These are phyloP conservation scores for Calonectria ilicicola DNA, from an alignment of 2,329 filamentous ascomycete genomes.

Conservation along the genomic window DNA sequence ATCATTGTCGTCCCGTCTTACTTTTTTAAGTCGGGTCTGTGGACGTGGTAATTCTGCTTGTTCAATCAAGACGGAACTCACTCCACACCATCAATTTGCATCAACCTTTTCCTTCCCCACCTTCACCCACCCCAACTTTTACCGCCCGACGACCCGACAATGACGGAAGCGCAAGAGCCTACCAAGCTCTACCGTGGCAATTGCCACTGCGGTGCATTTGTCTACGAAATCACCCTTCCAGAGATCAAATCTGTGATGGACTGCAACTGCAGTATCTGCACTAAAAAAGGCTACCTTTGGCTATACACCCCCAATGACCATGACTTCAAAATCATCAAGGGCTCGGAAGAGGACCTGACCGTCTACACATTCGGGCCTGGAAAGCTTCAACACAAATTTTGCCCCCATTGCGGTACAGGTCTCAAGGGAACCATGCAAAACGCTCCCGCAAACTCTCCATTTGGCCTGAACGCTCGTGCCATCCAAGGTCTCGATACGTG, in stretches of 20 bases:
- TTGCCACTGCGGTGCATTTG: slow-evolving; percentile 68
- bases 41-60: not conserved
- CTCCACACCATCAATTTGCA: not conserved
- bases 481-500: slow-evolving; percentile 59
- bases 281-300: slow-evolving; percentile 60
- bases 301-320: slow-evolving; percentile 44
- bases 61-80: not conserved
- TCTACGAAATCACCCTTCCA: slow-evolving; percentile 64
- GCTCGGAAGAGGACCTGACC: slow-evolving; percentile 53
- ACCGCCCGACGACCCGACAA: not conserved
- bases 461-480: slow-evolving; percentile 56
- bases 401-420: slow-evolving; percentile 61
- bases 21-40: not conserved
- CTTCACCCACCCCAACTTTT: not conserved
- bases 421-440: slow-evolving; percentile 49
- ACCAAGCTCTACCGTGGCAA: slow-evolving; percentile 64
- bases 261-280: slow-evolving; percentile 78
- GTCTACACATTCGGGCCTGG: slow-evolving; percentile 58
- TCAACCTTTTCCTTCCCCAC: not conserved
- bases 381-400: slow-evolving; percentile 63
- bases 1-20: not conserved
- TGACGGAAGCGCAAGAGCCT: slow-evolving; percentile 19
- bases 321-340: slow-evolving; percentile 60
- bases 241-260: slow-evolving; percentile 67
- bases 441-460: slow-evolving; percentile 43